Evolutionary conservation across 2,329 filamentous ascomycete genomes (phyloP).

Genomic region (Diaporthe citrichinensis): DNA sequence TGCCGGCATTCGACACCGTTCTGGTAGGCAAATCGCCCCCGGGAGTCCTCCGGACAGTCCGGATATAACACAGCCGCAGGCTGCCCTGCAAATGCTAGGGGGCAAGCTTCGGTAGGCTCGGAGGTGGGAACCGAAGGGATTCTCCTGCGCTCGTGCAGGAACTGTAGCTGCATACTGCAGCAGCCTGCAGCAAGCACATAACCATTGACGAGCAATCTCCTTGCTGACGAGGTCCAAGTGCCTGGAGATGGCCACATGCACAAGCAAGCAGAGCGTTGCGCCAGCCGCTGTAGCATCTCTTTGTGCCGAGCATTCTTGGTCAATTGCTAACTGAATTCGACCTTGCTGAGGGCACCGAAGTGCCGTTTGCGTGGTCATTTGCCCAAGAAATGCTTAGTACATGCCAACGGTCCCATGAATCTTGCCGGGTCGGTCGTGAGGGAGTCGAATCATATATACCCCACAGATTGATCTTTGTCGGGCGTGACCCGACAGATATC

Average conservation of each 20-base stretch:
- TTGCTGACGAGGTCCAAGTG: neutral
- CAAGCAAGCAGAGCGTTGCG: neutral
- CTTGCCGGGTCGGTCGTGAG: neutral
- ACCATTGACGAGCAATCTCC: neutral
- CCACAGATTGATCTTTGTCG: neutral
- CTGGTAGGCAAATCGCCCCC: constrained; percentile 8
- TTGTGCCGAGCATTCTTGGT: neutral
- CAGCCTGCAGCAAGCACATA: neutral
- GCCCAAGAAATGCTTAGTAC: neutral
- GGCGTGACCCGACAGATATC: neutral
- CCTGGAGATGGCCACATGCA: neutral
- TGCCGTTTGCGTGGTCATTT: neutral
- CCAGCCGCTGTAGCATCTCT: neutral
- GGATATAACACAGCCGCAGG: neutral
- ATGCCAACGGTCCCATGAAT: neutral
- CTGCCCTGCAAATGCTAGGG: neutral
- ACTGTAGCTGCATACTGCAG: neutral
- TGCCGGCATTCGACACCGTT: neutral
- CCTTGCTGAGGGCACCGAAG: neutral
- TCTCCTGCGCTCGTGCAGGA: neutral
- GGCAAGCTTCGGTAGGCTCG: constrained; percentile 2
- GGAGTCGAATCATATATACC: neutral
- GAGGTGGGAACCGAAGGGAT: neutral
- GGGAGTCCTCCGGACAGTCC: neutral
- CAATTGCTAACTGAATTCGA: neutral